These are phyloP conservation scores for Berkeleyomyces basicola DNA, from an alignment of 2,329 filamentous ascomycete genomes.

Conservation along the genomic window DNA sequence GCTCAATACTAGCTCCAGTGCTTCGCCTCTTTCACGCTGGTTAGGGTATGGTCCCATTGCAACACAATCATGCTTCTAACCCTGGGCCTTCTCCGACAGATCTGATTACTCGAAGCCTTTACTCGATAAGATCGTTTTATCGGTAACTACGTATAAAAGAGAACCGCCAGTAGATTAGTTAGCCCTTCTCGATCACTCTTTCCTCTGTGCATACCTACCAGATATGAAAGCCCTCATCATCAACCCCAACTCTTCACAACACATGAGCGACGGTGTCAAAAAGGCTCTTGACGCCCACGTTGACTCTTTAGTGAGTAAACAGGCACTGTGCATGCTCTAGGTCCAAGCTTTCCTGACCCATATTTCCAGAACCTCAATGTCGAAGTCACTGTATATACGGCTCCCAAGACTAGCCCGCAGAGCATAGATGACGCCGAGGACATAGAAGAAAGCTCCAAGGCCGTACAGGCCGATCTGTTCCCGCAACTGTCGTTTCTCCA, in stretches of 20 bases:
- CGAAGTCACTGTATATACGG: neutral
- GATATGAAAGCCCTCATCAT: conserved; percentile 44
- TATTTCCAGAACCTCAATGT: neutral
- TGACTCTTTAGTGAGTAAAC: neutral
- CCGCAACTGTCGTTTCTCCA: neutral
- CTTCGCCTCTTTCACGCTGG: neutral
- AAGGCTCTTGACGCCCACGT: conserved; percentile 16
- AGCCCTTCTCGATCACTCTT: neutral
- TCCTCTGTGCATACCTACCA: neutral
- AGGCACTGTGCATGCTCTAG: neutral
- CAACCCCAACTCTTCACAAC: conserved; percentile 60
- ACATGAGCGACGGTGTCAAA: conserved; percentile 54
- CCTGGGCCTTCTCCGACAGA: neutral
- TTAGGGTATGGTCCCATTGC: neutral
- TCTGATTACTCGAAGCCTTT: conserved; percentile 1
- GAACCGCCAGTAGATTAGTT: neutral
- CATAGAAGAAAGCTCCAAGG: conserved; percentile 43
- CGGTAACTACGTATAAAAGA: neutral
- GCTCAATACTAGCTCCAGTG: neutral
- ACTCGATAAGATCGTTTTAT: neutral
- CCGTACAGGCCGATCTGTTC: conserved; percentile 39
- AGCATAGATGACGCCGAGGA: conserved; percentile 67
- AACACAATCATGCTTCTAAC: neutral
- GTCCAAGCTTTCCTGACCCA: neutral
- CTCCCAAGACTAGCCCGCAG: conserved; percentile 27